These are phyloP conservation scores for Begonia loranthoides DNA, from an alignment of 306 rosid genomes.

Conservation along the genomic window DNA sequence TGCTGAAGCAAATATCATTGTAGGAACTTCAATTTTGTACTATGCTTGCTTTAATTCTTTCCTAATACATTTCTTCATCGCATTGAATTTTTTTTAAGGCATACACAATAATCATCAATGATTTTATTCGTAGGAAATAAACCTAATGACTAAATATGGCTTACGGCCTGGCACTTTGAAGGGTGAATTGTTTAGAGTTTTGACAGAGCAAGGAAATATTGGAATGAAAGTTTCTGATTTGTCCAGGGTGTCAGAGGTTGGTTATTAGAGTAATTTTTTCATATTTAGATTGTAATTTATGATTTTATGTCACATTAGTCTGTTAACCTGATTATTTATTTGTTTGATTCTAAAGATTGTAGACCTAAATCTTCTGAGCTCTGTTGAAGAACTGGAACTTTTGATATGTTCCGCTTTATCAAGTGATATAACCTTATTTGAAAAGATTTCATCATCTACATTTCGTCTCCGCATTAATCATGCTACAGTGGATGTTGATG, in stretches of 20 bases:
- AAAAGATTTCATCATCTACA: constrained; percentile 81
- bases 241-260: constrained; percentile 54
- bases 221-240: constrained; percentile 74
- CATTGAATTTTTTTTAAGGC: neutral
- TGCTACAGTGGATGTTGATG: constrained; percentile 41
- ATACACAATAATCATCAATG: constrained; percentile 5
- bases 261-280: neutral
- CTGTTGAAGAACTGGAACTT: constrained; percentile 59
- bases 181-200: constrained; percentile 58
- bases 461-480: constrained; percentile 66
- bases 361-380: constrained; percentile 52
- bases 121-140: constrained; percentile 44
- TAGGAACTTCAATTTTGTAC: too few species aligned
- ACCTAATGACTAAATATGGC: constrained; percentile 55
- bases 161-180: constrained; percentile 70
- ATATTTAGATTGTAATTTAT: too few species aligned
- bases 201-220: constrained; percentile 60
- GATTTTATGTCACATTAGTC: too few species aligned
- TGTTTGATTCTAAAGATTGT: constrained; percentile 43
- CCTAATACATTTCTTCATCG: too few species aligned
- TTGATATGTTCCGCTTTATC: constrained; percentile 64
- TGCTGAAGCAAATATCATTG: too few species aligned
- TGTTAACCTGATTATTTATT: constrained; percentile 8
- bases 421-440: constrained; percentile 87
- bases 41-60: too few species aligned